These are phyloP conservation scores for Rubia occidens DNA, from an alignment of 305 asterid genomes.

Conservation along the genomic window DNA sequence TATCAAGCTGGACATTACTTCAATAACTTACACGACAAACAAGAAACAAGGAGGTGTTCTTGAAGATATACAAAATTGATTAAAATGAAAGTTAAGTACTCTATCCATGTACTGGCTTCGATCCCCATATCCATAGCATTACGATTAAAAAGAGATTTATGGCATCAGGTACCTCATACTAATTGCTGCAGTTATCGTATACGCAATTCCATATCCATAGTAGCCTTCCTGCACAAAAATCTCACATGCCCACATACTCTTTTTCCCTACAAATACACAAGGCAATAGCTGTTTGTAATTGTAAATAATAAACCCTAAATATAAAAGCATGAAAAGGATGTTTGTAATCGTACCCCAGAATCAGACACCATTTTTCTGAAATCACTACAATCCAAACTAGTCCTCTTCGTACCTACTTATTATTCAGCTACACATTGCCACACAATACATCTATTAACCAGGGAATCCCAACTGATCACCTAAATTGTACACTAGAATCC, in stretches of 20 bases:
- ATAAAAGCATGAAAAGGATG: not conserved
- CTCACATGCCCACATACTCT: conserved; percentile 42
- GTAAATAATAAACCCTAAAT: not conserved
- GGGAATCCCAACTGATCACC: not conserved
- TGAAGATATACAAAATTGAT: not conserved
- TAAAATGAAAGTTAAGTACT: not conserved
- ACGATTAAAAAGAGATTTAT: not conserved
- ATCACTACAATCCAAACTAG: not conserved
- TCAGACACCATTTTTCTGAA: not conserved
- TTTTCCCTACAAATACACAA: conserved; percentile 36
- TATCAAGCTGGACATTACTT: not conserved
- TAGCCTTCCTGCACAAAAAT: conserved; percentile 49
- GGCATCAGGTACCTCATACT: conserved; percentile 39
- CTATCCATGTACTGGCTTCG: not conserved
- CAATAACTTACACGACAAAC: not conserved
- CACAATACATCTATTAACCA: not conserved
- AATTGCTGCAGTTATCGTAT: conserved; percentile 48
- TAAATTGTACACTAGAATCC: not conserved
- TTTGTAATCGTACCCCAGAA: not conserved
- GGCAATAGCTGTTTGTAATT: not conserved
- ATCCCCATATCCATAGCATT: not conserved
- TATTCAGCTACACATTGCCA: too few species aligned
- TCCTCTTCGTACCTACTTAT: not conserved
- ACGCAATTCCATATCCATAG: conserved; percentile 56
- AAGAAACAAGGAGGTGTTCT: not conserved